Base-by-base conservation (phyloP, 2,329 filamentous ascomycete species). In the Parascedosporium putredinis region DNA sequence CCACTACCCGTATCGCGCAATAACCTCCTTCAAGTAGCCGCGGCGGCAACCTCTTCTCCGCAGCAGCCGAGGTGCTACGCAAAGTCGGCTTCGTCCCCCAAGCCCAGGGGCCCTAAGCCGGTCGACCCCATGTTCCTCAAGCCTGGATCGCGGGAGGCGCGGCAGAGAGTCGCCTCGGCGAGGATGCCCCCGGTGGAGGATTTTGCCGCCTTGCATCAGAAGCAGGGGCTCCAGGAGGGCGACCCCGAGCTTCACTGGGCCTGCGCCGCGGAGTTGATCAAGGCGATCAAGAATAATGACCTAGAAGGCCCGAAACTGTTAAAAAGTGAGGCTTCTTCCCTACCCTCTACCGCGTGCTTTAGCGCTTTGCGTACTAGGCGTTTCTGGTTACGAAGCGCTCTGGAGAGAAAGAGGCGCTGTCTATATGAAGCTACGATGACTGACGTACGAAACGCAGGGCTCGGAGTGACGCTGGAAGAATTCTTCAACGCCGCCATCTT, bases 401-500 rank as follows among this genome's bases (percentile, higher is more conserved):
- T 31, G 6, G 27, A 31, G 12, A 12, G 12, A 7, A 12, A 31
- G 12, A 50, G 33, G n/a, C 33, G 33, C 29, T 27, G 9, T 10
- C 12, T 42, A 20, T 36, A 12, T 3, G 31, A 16, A 10, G 34
- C 31, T n/a, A n/a, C n/a, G n/a, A n/a, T n/a, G 5, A 24, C 43
- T 29, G 7, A 27, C 43, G 5, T 24, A n/a, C 7, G 16, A 5
- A 14, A 36, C 14, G 24, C n/a, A 50, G 47, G 12, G 4, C 23
- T 45, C 9, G 29, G 22, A 5, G 40, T 27, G 12, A 23, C 47
- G 5, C 25, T 29, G 5, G 23, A 50, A 22, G 18, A 40, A 7
- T 36, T 53, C 25, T 46, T 51, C 22, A 45, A 53, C 27, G 40
- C 45, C 7, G 45, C 51, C 14, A 46, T 53, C 14, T 45, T 47